Conservation (phyloP, 2,329 filamentous ascomycete genomes). For the Pseudofabraea citricarpa region DNA sequence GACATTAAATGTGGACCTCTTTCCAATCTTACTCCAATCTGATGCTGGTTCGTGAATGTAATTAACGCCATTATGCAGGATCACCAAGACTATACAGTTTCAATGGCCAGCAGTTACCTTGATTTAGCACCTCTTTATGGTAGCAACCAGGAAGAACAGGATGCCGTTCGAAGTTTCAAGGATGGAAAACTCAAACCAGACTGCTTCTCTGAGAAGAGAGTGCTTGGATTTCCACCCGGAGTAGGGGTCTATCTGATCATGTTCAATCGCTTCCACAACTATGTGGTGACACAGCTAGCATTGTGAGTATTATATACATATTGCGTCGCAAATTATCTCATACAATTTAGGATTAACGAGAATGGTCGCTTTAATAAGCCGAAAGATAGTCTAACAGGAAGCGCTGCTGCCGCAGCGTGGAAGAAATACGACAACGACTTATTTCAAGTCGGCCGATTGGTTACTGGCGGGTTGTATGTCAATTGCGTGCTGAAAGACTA, state of each 20-base stretch:
- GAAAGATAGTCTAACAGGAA: conserved; percentile 29
- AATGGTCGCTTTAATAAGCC: conserved; percentile 71
- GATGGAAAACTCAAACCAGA: conserved; percentile 71
- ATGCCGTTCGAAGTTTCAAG: conserved; percentile 55
- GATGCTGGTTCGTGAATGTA: conserved; percentile 3
- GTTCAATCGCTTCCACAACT: conserved; percentile 75
- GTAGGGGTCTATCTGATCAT: conserved; percentile 69
- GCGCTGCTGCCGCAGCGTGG: conserved; percentile 49
- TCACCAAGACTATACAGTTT: conserved; percentile 56
- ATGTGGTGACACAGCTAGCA: conserved; percentile 73
- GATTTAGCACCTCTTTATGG: conserved; percentile 72
- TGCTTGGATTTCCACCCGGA: conserved; percentile 67
- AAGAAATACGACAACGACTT: conserved; percentile 71
- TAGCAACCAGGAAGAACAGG: conserved; percentile 48
- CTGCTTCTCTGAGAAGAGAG: conserved; percentile 63
- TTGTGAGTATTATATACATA: conserved; percentile 25
- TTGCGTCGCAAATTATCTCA: not conserved
- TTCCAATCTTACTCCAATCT: too few relatives aligned
- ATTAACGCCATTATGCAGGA: conserved; percentile 27
- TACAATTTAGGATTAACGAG: conserved; percentile 66
- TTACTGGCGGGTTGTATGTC: conserved; percentile 71
- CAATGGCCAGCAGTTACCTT: conserved; percentile 68
- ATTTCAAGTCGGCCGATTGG: conserved; percentile 73
- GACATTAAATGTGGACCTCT: too few relatives aligned
- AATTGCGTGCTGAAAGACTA: conserved; percentile 78